Evolutionary conservation across 1,284 basidiomycete genomes (phyloP).

Genomic region (Rhodotorula sp.): DNA sequence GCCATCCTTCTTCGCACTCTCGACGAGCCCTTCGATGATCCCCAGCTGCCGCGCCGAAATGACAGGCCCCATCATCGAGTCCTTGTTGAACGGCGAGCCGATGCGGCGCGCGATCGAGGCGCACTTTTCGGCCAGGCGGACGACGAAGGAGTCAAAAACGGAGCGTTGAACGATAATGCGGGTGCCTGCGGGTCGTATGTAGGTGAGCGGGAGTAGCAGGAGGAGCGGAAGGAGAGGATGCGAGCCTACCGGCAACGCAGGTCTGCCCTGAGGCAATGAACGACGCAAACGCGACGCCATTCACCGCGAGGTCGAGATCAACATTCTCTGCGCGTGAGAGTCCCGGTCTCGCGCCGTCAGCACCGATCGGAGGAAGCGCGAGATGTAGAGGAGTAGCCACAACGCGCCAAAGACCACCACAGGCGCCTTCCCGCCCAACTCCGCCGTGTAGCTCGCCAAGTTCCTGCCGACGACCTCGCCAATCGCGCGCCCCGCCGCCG

Average conservation of each 20-base stretch:
- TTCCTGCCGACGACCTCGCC: constrained; percentile 67
- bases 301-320: constrained; percentile 41
- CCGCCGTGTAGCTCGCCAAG: constrained; percentile 49
- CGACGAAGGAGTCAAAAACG: constrained; percentile 77
- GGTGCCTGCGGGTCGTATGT: background rate
- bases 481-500: constrained; percentile 67
- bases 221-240: too few relatives aligned
- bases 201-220: background rate
- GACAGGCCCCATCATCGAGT: constrained; percentile 73
- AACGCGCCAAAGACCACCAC: constrained; percentile 44
- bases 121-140: constrained; percentile 66
- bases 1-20: constrained; percentile 78
- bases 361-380: too few relatives aligned
- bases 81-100: constrained; percentile 67
- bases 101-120: constrained; percentile 66
- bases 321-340: constrained; percentile 46
- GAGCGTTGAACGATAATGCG: constrained; percentile 34
- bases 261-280: constrained; percentile 36
- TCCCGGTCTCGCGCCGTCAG: background rate
- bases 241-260: constrained; percentile 36
- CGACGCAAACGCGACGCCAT: constrained; percentile 41
- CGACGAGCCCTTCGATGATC: constrained; percentile 86
- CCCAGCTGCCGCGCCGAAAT: constrained; percentile 67
- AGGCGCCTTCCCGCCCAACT: constrained; percentile 53
- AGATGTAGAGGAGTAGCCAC: too few relatives aligned